These are phyloP conservation scores for Phyllosticta ampelicida DNA, from an alignment of 2,329 filamentous ascomycete genomes.

Conservation along the genomic window DNA sequence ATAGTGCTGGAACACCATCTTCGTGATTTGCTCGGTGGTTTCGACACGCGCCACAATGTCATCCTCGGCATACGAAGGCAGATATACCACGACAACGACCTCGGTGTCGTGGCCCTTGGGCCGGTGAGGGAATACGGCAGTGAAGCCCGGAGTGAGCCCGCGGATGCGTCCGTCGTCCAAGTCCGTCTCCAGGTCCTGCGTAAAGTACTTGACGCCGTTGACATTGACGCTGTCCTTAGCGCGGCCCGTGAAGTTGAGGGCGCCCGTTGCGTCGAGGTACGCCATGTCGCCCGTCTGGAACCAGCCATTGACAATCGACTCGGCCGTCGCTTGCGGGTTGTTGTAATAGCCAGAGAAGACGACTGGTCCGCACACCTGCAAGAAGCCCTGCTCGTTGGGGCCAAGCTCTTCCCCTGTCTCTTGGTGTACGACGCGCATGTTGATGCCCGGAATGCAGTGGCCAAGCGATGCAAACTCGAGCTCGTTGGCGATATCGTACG, in stretches of 20 bases:
- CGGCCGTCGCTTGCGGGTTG: constrained; percentile 20
- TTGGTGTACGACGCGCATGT: constrained; percentile 28
- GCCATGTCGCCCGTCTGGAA: constrained; percentile 19
- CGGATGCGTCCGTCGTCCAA: constrained; percentile 14
- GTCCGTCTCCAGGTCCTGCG: constrained; percentile 15
- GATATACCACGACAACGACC: constrained; percentile 30
- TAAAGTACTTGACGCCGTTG: constrained; percentile 17
- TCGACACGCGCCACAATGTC: constrained; percentile 17
- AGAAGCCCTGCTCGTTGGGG: constrained; percentile 15
- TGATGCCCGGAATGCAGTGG: constrained; percentile 26
- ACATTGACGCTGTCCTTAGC: constrained; percentile 18
- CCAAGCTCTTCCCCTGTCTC: constrained; percentile 8
- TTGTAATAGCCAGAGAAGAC: constrained; percentile 31
- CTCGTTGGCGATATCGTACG: constrained; percentile 24
- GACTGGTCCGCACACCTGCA: constrained; percentile 18
- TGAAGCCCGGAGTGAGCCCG: constrained; percentile 1
- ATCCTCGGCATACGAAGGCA: constrained; percentile 19
- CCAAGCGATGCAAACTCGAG: constrained; percentile 30
- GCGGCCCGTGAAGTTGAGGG: constrained; percentile 15
- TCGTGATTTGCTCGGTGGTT: constrained; percentile 16
- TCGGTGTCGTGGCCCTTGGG: constrained; percentile 24
- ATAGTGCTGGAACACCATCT: constrained; percentile 10
- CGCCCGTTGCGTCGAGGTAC: constrained; percentile 16
- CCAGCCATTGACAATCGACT: constrained; percentile 16
- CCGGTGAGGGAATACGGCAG: constrained; percentile 3